phyloP scores from a whole-genome alignment of 192 early-diverging fungal genomes.

The Anaeromyces robustus region DNA sequence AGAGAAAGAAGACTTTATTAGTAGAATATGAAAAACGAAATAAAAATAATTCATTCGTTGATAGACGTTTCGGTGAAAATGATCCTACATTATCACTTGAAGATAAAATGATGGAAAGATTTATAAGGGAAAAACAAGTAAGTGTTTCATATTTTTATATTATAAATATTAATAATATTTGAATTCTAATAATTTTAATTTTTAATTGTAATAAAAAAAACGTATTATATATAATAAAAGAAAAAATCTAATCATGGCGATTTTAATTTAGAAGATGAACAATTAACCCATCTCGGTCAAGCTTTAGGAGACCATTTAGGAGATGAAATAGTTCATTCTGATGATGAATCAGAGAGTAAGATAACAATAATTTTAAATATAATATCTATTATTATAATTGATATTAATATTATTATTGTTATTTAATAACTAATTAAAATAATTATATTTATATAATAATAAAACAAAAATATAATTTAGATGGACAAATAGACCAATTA shows the following conservation, averaged over 20 bases:
- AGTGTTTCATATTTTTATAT: background rate
- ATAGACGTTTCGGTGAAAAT: slow-evolving; percentile 89
- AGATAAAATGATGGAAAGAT: slow-evolving; percentile 90
- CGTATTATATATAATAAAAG: background rate
- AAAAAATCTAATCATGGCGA: slow-evolving; percentile 8
- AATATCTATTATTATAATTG: background rate
- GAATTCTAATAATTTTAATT: background rate
- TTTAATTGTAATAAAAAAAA: background rate
- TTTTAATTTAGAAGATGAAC: slow-evolving; percentile 29
- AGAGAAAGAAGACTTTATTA: slow-evolving; percentile 71
- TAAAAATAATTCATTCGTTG: slow-evolving; percentile 61
- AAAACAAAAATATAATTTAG: slow-evolving; percentile 5
- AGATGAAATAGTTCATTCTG: slow-evolving; percentile 65
- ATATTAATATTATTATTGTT: background rate
- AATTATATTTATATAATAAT: slow-evolving; percentile 4
- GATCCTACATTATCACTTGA: slow-evolving; percentile 73
- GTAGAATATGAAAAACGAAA: slow-evolving; percentile 55
- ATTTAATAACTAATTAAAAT: background rate
- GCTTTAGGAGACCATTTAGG: slow-evolving; percentile 48
- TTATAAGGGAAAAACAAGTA: slow-evolving; percentile 69
- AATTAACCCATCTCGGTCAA: slow-evolving; percentile 88
- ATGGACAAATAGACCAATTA: slow-evolving; percentile 43
- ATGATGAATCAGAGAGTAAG: slow-evolving; percentile 36
- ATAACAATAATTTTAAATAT: slow-evolving; percentile 16
- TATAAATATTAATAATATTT: too few relatives aligned